These are phyloP conservation scores for Decorospora gaudefroyi DNA, from an alignment of 2,329 filamentous ascomycete species.

Conservation along the genomic window DNA sequence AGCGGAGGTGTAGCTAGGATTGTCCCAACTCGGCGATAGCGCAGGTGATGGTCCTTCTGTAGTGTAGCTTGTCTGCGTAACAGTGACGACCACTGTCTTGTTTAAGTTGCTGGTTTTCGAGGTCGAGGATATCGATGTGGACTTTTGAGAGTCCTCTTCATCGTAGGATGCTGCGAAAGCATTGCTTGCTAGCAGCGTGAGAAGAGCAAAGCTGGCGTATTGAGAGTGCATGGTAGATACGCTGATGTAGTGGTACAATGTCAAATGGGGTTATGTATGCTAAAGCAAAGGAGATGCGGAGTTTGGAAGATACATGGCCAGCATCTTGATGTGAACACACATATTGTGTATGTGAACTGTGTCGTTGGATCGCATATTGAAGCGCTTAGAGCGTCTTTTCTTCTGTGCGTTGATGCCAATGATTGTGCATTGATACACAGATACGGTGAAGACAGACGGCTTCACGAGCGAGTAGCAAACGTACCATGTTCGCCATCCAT, in stretches of 20 bases:
- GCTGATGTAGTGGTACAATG: not conserved
- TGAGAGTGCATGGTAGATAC: not conserved
- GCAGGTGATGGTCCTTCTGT: not conserved
- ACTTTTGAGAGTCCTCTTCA: not conserved
- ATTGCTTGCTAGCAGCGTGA: not conserved
- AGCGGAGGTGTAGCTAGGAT: not conserved
- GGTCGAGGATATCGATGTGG: not conserved
- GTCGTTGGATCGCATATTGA: not conserved
- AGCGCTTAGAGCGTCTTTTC: not conserved
- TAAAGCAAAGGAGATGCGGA: not conserved
- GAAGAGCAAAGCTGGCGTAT: not conserved
- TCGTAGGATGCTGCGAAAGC: not conserved
- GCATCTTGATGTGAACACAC: not conserved
- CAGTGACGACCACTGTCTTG: slow-evolving; percentile 1
- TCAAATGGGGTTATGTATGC: not conserved
- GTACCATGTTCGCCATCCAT: not conserved
- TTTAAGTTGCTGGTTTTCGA: not conserved
- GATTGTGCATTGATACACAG: not conserved
- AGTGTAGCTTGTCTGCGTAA: not conserved
- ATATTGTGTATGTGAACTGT: too few species aligned
- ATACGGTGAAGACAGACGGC: not conserved
- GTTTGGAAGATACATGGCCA: not conserved
- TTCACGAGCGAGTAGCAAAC: not conserved
- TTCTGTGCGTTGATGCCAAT: not conserved
- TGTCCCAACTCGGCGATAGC: not conserved